Conservation (phyloP, 192 early-diverging fungal species). For the Physocladia obscura region DNA sequence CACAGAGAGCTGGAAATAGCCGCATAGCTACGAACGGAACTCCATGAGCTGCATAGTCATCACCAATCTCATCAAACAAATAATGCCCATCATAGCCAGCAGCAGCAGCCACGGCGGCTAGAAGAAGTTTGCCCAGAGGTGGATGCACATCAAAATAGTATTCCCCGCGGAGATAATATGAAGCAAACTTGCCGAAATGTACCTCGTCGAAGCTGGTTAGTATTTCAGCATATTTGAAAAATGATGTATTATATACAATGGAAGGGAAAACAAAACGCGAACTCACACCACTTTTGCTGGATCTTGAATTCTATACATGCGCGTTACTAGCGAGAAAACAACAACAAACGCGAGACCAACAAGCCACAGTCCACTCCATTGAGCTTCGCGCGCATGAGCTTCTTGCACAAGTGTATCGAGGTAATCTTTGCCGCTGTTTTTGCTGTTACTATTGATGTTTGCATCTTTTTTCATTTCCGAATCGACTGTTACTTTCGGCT, state of each 20-base stretch:
- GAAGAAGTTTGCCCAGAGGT: constrained; percentile 88
- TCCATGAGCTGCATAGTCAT: constrained; percentile 81
- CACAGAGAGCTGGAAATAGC: constrained; percentile 73
- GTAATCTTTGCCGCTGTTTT: too few species aligned
- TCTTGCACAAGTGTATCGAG: constrained; percentile 3
- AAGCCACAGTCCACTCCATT: constrained; percentile 1
- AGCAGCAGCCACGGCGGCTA: constrained; percentile 78
- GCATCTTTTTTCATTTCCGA: too few species aligned
- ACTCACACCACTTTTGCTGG: constrained; percentile 51
- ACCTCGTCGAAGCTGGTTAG: constrained; percentile 93
- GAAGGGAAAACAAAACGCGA: background rate
- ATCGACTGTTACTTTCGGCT: too few species aligned
- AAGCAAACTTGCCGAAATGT: constrained; percentile 98
- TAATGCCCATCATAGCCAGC: constrained; percentile 93
- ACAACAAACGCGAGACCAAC: constrained; percentile 32
- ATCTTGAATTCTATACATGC: constrained; percentile 40
- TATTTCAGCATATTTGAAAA: background rate
- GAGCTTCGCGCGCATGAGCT: background rate
- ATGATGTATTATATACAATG: background rate
- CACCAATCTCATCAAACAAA: constrained; percentile 91
- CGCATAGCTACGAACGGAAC: constrained; percentile 89
- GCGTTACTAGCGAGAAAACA: constrained; percentile 35
- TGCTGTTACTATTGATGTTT: too few species aligned
- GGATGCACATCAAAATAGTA: constrained; percentile 99
- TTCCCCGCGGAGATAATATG: constrained; percentile 80